A percentile compares a stretch with the other conserved stretches of the same genome.
Conservation (phyloP, 2,329 filamentous ascomycete genomes). For the Elsinoe australis region DNA sequence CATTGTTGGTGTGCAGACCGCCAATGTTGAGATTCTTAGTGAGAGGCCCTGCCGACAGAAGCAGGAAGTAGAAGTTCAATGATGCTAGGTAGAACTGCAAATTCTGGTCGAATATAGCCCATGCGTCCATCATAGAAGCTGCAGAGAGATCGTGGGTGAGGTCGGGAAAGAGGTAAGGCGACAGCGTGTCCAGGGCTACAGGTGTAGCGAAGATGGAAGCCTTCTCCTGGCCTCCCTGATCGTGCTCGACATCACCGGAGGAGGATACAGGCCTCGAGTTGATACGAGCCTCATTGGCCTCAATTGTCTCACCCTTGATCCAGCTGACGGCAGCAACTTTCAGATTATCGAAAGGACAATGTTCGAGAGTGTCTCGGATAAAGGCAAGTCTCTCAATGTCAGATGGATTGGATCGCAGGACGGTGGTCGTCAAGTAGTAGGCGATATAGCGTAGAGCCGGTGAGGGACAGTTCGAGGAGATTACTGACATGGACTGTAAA, state of each 20-base stretch:
- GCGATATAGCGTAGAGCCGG: conserved; percentile 42
- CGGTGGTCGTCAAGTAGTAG: conserved; percentile 42
- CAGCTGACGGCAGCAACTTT: conserved; percentile 53
- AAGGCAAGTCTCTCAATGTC: conserved; percentile 46
- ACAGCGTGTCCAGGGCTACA: conserved; percentile 40
- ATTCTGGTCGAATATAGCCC: conserved; percentile 44
- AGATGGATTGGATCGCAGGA: conserved; percentile 48
- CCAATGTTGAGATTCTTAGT: conserved; percentile 41
- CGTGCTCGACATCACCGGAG: conserved; percentile 16
- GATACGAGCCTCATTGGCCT: conserved; percentile 31
- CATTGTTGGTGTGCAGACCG: conserved; percentile 34
- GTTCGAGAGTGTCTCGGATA: conserved; percentile 48
- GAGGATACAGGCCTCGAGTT: background rate
- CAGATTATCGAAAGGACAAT: conserved; percentile 47
- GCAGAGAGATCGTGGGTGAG: conserved; percentile 37
- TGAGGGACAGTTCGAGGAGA: conserved; percentile 43
- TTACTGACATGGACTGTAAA: conserved; percentile 41
- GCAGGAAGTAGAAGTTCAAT: conserved; percentile 52
- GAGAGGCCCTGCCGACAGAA: conserved; percentile 44
- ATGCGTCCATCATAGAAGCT: conserved; percentile 33
- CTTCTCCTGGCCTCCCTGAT: conserved; percentile 13
- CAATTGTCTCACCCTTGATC: conserved; percentile 53
- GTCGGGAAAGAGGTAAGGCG: conserved; percentile 47
- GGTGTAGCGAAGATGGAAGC: conserved; percentile 42
- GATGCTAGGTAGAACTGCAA: conserved; percentile 48